Percentiles rank a stretch among this genome's conserved stretches.
phyloP scores from a whole-genome alignment of 2,329 filamentous ascomycete genomes.

The Pseudogymnoascus sp. region DNA sequence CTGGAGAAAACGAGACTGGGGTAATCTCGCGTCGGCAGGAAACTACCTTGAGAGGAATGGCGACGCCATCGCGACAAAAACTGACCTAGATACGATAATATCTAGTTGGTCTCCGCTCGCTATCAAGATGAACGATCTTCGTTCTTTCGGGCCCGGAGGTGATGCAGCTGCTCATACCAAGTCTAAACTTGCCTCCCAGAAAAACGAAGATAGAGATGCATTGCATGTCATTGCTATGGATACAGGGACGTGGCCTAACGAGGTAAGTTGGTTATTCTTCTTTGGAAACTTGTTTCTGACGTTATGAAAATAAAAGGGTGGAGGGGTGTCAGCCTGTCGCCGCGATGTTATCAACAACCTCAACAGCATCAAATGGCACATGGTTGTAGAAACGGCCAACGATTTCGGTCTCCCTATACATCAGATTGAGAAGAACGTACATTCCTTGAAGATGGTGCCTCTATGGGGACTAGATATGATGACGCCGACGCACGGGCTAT shows the following conservation, averaged over 20 bases:
- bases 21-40: constrained; percentile 33
- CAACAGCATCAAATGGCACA: constrained; percentile 44
- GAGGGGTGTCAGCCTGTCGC: constrained; percentile 46
- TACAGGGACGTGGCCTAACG: constrained; percentile 42
- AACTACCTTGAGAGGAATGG: constrained; percentile 33
- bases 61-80: constrained; percentile 28
- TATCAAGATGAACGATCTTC: constrained; percentile 32
- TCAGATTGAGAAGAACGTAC: constrained; percentile 46
- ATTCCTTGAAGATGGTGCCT: constrained; percentile 44
- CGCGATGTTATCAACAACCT: constrained; percentile 47
- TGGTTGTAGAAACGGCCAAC: constrained; percentile 45
- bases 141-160: constrained; percentile 32
- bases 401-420: constrained; percentile 47
- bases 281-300: too few relatives aligned
- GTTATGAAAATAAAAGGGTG: constrained; percentile 18
- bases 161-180: constrained; percentile 32
- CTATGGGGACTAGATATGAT: constrained; percentile 47
- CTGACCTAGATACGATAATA: constrained; percentile 29
- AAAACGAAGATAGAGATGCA: constrained; percentile 33
- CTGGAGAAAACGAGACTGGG: constrained; percentile 34
- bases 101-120: constrained; percentile 29
- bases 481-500: constrained; percentile 44
- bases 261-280: constrained; percentile 26
- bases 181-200: constrained; percentile 26
- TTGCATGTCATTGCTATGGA: constrained; percentile 36